Percentiles rank a stretch among this genome's conserved stretches.
phyloP scores from a whole-genome alignment of 306 rosid species.

The Corylus americana region DNA sequence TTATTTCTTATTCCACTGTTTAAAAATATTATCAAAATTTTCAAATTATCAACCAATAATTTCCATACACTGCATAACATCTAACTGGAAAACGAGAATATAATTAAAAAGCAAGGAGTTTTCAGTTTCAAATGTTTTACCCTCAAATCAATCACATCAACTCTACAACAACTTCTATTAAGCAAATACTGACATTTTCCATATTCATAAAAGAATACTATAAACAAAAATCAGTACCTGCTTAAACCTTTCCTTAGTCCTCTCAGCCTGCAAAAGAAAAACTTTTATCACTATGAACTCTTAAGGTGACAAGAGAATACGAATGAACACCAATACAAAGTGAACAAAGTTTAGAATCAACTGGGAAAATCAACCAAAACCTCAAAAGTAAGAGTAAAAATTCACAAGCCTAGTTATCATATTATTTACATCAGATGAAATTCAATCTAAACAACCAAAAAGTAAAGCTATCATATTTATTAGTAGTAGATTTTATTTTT shows the following conservation, averaged over 20 bases:
- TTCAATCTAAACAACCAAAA: background rate
- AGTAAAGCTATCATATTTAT: background rate
- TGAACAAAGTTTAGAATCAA: constrained; percentile 15
- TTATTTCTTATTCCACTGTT: background rate
- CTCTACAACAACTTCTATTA: background rate
- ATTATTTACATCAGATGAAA: background rate
- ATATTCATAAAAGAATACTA: constrained; percentile 6
- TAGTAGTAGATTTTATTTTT: background rate
- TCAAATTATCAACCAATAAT: background rate
- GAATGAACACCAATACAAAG: background rate
- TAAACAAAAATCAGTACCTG: constrained; percentile 58
- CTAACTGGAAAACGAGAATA: background rate
- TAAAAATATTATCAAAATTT: background rate
- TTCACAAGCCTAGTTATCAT: background rate
- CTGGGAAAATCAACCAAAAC: background rate
- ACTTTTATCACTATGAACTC: constrained; percentile 11
- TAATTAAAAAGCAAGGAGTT: too few relatives aligned
- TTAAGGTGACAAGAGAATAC: constrained; percentile 16
- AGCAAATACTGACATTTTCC: background rate
- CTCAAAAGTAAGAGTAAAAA: background rate
- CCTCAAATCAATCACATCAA: constrained; percentile 2
- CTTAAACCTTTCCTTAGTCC: constrained; percentile 64
- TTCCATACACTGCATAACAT: background rate
- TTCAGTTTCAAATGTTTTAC: background rate
- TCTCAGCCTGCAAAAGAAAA: constrained; percentile 62